Conservation (phyloP, 2,329 filamentous ascomycete genomes). For the Sclerotinia trifoliorum region DNA sequence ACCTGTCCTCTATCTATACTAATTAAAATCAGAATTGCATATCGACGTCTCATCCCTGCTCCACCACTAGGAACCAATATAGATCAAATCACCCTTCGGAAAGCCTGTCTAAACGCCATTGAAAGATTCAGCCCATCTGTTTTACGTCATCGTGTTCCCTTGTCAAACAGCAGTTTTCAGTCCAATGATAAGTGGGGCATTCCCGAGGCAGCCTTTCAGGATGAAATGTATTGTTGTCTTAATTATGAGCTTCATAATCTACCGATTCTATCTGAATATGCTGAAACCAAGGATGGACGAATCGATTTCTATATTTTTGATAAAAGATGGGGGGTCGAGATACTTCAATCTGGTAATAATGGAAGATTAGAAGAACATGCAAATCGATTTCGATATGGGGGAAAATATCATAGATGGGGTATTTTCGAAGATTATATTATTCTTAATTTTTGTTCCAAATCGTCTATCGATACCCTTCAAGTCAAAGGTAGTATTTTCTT, state of each 20-base stretch:
- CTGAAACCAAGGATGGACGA: neutral
- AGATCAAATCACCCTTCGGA: neutral
- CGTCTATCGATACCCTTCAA: neutral
- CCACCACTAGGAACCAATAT: neutral
- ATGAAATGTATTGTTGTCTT: constrained; percentile 14
- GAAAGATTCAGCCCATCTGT: constrained; percentile 7
- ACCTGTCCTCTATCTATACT: neutral
- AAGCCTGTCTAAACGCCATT: constrained; percentile 9
- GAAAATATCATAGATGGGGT: constrained; percentile 4
- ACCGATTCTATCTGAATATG: constrained; percentile 4
- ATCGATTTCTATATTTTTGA: constrained; percentile 11
- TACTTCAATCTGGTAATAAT: neutral
- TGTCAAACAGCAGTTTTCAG: neutral
- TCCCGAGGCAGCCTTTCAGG: neutral
- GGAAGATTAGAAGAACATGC: neutral
- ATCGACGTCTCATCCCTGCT: constrained; percentile 1
- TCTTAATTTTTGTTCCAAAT: constrained; percentile 12
- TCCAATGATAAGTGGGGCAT: neutral
- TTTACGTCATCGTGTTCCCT: neutral
- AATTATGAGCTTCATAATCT: constrained; percentile 1
- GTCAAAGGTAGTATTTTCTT: neutral
- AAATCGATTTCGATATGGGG: neutral
- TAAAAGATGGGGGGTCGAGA: neutral
- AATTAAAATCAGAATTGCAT: neutral
- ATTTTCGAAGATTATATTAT: neutral